These are phyloP conservation scores for Penicillium flavigenum DNA, from an alignment of 495 filamentous ascomycete species.

Conservation along the genomic window DNA sequence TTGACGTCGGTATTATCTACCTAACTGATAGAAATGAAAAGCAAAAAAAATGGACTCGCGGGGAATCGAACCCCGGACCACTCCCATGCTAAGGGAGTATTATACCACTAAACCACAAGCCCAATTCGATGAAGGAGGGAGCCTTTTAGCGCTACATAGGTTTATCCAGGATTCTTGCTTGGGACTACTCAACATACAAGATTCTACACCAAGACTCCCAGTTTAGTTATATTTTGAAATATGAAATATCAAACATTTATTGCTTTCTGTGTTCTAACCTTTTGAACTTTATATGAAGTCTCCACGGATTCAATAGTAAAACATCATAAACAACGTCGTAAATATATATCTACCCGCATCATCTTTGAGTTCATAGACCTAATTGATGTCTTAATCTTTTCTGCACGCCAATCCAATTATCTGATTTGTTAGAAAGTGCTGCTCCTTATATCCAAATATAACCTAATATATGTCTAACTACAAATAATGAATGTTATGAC, in stretches of 20 bases:
- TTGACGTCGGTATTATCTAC: no score
- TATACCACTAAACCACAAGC: conserved; percentile 51
- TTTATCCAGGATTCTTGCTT: background rate
- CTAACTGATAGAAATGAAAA: background rate
- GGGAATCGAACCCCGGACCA: conserved; percentile 61
- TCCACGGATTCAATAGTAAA: background rate
- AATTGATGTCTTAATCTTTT: background rate
- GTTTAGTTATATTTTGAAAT: no score
- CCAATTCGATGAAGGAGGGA: conserved; percentile 16
- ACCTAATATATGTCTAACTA: background rate
- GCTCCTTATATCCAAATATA: background rate
- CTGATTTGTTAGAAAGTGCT: background rate
- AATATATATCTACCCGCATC: background rate
- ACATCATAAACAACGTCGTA: background rate
- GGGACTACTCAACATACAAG: no score
- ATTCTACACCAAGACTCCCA: no score
- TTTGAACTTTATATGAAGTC: background rate
- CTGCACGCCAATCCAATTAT: no score
- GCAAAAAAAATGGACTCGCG: conserved; percentile 49
- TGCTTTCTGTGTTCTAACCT: background rate
- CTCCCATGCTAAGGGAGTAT: conserved; percentile 50
- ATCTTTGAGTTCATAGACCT: no score
- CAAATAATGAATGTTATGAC: background rate
- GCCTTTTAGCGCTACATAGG: background rate
- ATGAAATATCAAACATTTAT: background rate